These are phyloP conservation scores for Rhodotorula kratochvilovae DNA, from an alignment of 768 basidiomycete genomes.

Conservation along the genomic window DNA sequence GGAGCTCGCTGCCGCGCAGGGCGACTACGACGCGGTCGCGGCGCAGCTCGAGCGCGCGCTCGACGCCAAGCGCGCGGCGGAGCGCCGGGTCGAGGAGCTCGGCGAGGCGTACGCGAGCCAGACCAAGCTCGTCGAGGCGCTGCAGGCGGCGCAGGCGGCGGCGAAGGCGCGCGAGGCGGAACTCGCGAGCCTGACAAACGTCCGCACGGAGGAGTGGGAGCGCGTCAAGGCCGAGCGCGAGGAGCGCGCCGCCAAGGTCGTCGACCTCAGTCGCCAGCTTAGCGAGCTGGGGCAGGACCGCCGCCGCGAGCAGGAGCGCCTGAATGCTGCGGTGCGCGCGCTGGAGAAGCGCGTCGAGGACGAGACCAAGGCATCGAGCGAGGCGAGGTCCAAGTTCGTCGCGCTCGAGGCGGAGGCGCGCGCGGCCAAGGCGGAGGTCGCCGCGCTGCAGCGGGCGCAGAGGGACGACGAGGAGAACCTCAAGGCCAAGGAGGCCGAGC, in stretches of 20 bases:
- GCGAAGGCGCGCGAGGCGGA: constrained; percentile 65
- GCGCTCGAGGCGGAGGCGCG: constrained; percentile 23
- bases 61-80: constrained; percentile 28
- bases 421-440: constrained; percentile 63
- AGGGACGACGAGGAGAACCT: constrained; percentile 71
- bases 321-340: not conserved
- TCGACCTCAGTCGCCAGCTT: constrained; percentile 15
- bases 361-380: constrained; percentile 17
- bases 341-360: constrained; percentile 17
- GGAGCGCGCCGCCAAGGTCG: not conserved
- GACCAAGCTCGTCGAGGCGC: constrained; percentile 73
- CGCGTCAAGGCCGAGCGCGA: constrained; percentile 46
- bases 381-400: constrained; percentile 15
- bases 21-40: constrained; percentile 76
- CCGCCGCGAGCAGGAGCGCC: constrained; percentile 27
- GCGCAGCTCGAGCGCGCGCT: constrained; percentile 60
- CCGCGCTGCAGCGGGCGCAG: constrained; percentile 69
- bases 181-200: constrained; percentile 58
- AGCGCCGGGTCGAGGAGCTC: constrained; percentile 36
- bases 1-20: constrained; percentile 69
- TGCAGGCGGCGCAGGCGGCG: constrained; percentile 70
- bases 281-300: constrained; percentile 22
- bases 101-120: constrained; percentile 74
- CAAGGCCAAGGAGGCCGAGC: constrained; percentile 69
- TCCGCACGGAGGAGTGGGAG: constrained; percentile 61